Evolutionary conservation across 805 yeast genomes (phyloP).

Genomic region (Henningerozyma blattae): DNA sequence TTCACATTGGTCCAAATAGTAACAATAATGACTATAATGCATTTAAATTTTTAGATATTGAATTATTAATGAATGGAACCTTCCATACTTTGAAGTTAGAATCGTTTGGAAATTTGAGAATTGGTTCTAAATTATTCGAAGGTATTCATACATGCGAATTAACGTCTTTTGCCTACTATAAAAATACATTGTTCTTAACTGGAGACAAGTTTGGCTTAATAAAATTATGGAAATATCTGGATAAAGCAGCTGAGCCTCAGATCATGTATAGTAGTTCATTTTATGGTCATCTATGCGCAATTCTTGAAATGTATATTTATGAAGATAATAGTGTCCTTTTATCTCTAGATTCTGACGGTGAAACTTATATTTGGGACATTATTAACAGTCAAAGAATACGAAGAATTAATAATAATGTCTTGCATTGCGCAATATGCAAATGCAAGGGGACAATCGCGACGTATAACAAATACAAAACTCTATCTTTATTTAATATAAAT

Average conservation of each 20-base stretch:
- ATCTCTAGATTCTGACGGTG: slow-evolving; percentile 44
- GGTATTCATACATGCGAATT: slow-evolving; percentile 23
- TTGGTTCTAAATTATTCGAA: slow-evolving; percentile 13
- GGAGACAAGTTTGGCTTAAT: slow-evolving; percentile 47
- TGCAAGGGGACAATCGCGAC: slow-evolving; percentile 43
- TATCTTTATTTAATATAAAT: slow-evolving; percentile 37
- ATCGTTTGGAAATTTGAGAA: slow-evolving; percentile 3
- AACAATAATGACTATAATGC: slow-evolving; percentile 1
- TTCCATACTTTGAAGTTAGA: slow-evolving; percentile 2
- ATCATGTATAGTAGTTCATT: slow-evolving; percentile 28
- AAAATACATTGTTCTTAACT: slow-evolving; percentile 20
- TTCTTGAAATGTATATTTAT: slow-evolving; percentile 37
- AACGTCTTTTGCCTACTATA: slow-evolving; percentile 17
- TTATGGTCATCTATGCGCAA: slow-evolving; percentile 43
- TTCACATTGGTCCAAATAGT: neutral
- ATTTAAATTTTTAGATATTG: slow-evolving; percentile 6
- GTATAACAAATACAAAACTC: slow-evolving; percentile 6
- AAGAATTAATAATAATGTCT: slow-evolving; percentile 14
- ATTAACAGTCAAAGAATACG: slow-evolving; percentile 40
- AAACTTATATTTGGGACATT: slow-evolving; percentile 53
- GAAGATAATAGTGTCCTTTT: slow-evolving; percentile 42
- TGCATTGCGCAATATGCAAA: slow-evolving; percentile 35
- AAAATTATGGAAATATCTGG: slow-evolving; percentile 37
- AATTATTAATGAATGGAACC: slow-evolving; percentile 1
- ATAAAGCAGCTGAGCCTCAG: slow-evolving; percentile 1